phyloP scores from a whole-genome alignment of 345 rosid genomes.

The Alliaria petiolata region DNA sequence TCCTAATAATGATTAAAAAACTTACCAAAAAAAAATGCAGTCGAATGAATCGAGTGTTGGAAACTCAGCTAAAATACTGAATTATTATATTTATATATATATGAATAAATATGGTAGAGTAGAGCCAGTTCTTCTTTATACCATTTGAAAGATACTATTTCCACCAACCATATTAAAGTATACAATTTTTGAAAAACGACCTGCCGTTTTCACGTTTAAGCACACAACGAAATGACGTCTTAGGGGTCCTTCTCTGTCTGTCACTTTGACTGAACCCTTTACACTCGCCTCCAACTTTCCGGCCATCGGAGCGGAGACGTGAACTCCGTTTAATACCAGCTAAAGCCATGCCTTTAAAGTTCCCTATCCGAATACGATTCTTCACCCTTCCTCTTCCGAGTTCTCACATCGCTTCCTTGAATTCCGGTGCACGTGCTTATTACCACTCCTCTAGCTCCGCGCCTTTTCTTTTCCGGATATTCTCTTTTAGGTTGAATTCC shows the following conservation, averaged over 20 bases:
- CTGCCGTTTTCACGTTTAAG: neutral
- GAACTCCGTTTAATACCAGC: neutral
- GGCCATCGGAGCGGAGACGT: constrained; percentile 19
- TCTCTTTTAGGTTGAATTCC: constrained; percentile 45
- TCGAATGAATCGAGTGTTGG: too few relatives aligned
- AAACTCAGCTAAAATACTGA: too few relatives aligned
- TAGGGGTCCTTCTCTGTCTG: neutral
- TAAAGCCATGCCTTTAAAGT: constrained; percentile 39
- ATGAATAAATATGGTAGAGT: too few relatives aligned
- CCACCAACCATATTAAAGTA: too few relatives aligned
- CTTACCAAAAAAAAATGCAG: too few relatives aligned
- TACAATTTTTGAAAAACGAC: too few relatives aligned
- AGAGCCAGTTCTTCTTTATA: too few relatives aligned
- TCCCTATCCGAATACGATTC: constrained; percentile 42
- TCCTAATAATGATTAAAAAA: neutral
- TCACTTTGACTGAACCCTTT: constrained; percentile 15
- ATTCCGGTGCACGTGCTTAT: constrained; percentile 15
- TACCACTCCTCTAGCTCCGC: constrained; percentile 30
- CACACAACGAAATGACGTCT: neutral
- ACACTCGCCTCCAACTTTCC: neutral
- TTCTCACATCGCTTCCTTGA: constrained; percentile 16
- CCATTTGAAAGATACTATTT: too few relatives aligned
- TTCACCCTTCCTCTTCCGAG: constrained; percentile 29
- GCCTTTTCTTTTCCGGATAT: constrained; percentile 36
- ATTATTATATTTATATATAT: too few relatives aligned